Evolutionary conservation across 129 eudicot genomes (phyloP).

Genomic region (Helianthus tuberosus): DNA sequence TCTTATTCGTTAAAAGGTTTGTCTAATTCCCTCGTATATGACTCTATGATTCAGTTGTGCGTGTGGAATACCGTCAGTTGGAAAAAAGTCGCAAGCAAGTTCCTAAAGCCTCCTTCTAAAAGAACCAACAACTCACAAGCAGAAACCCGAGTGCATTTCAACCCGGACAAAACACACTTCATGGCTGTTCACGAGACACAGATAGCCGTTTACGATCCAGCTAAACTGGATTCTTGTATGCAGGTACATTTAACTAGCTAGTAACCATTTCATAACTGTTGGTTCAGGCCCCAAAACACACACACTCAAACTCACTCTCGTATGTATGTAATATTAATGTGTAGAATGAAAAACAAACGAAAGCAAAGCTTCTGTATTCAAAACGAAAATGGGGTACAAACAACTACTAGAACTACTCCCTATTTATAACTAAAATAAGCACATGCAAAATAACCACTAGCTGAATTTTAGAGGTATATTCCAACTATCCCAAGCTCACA

Average conservation of each 20-base stretch:
- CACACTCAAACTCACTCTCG: no score
- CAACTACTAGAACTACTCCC: no score
- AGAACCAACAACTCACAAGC: conserved; percentile 26
- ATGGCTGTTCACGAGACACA: conserved; percentile 51
- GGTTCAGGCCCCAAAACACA: no score
- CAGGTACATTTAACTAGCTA: conserved; percentile 39
- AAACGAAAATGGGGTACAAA: no score
- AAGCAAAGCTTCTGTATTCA: no score
- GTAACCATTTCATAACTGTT: not conserved
- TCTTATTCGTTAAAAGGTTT: not conserved
- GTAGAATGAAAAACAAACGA: no score
- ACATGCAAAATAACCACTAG: no score
- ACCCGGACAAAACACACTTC: conserved; percentile 36
- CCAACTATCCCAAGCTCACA: no score
- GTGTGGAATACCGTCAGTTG: conserved; percentile 38
- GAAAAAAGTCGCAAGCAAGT: conserved; percentile 35
- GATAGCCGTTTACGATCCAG: conserved; percentile 42
- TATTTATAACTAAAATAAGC: no score
- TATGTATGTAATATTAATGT: no score
- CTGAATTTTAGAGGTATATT: no score
- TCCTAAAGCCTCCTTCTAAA: conserved; percentile 38
- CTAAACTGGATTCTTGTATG: conserved; percentile 34
- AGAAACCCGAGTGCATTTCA: conserved; percentile 47
- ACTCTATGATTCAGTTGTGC: conserved; percentile 38
- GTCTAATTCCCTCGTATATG: not conserved